Conservation (phyloP, 2,329 filamentous ascomycete genomes). For the Clarireedia paspali region DNA sequence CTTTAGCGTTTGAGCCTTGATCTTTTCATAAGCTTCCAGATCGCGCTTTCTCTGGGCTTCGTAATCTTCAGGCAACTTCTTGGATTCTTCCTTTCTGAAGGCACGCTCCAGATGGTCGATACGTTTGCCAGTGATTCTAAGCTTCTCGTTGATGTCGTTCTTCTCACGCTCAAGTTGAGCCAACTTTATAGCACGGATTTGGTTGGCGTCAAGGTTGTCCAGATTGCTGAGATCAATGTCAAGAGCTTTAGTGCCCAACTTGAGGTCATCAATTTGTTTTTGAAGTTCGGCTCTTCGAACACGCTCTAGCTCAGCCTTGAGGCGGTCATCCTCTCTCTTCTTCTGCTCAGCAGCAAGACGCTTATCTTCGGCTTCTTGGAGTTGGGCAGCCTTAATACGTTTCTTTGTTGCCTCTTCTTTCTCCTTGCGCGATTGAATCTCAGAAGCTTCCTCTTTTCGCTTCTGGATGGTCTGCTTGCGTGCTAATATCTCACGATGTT, state of each 20-base stretch:
- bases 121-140: conserved; percentile 87
- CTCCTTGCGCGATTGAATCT: conserved; percentile 79
- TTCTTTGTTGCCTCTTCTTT: conserved; percentile 89
- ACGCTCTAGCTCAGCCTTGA: conserved; percentile 80
- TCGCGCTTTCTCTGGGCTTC: conserved; percentile 74
- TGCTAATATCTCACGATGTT: conserved; percentile 77
- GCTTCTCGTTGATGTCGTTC: conserved; percentile 86
- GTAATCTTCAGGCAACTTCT: conserved; percentile 84
- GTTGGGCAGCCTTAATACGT: conserved; percentile 75
- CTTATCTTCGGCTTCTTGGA: conserved; percentile 82
- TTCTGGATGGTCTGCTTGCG: conserved; percentile 90
- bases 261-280: conserved; percentile 85
- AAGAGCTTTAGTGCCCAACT: conserved; percentile 71
- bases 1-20: conserved; percentile 68
- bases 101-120: conserved; percentile 96
- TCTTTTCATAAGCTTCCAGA: conserved; percentile 68
- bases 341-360: conserved; percentile 88
- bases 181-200: conserved; percentile 89
- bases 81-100: conserved; percentile 89
- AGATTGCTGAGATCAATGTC: conserved; percentile 75
- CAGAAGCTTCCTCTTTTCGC: conserved; percentile 92
- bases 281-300: conserved; percentile 91
- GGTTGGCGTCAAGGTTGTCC: conserved; percentile 79
- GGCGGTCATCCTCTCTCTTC: conserved; percentile 78
- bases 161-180: conserved; percentile 96